Conservation (phyloP, 2,329 filamentous ascomycete genomes). For the Fusarium siculi region DNA sequence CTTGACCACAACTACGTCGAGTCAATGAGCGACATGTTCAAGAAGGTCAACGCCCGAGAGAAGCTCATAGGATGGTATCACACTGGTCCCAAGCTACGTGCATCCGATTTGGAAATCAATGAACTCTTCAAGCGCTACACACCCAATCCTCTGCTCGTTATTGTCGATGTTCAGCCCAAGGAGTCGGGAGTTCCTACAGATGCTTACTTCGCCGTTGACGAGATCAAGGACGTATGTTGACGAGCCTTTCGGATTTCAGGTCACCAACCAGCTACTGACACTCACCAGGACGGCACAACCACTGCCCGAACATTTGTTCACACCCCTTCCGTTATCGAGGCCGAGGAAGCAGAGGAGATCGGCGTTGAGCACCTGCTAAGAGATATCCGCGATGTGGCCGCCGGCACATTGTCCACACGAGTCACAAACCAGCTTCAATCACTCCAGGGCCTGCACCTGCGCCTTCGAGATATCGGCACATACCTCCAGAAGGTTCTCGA, state of each 20-base stretch:
- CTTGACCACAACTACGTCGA: conserved; percentile 99
- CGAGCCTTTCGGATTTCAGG: not conserved
- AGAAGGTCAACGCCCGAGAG: conserved; percentile 98
- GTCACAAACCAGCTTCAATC: conserved; percentile 98
- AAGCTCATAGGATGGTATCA: conserved; percentile 99
- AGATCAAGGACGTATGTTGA: conserved; percentile 93
- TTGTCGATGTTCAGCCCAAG: conserved; percentile 98
- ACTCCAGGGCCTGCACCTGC: conserved; percentile 92
- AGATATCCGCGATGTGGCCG: conserved; percentile 97
- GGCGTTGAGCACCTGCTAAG: conserved; percentile 97
- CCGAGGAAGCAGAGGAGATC: conserved; percentile 98
- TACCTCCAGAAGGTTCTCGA: conserved; percentile 97
- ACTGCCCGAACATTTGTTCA: conserved; percentile 98
- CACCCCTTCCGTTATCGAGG: conserved; percentile 97
- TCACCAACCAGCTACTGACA: conserved; percentile 2
- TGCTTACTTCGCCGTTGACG: conserved; percentile 98
- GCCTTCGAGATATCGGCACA: conserved; percentile 92
- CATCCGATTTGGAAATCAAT: conserved; percentile 98
- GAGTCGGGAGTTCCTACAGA: conserved; percentile 98
- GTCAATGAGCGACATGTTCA: conserved; percentile 99
- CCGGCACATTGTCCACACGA: conserved; percentile 93
- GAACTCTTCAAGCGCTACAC: conserved; percentile 99
- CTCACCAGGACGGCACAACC: conserved; percentile 88
- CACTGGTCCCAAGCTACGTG: conserved; percentile 94
- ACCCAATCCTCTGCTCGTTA: conserved; percentile 93